Base-by-base conservation (phyloP, 208 protist genomes). In the Sergeia podlipaevii region DNA sequence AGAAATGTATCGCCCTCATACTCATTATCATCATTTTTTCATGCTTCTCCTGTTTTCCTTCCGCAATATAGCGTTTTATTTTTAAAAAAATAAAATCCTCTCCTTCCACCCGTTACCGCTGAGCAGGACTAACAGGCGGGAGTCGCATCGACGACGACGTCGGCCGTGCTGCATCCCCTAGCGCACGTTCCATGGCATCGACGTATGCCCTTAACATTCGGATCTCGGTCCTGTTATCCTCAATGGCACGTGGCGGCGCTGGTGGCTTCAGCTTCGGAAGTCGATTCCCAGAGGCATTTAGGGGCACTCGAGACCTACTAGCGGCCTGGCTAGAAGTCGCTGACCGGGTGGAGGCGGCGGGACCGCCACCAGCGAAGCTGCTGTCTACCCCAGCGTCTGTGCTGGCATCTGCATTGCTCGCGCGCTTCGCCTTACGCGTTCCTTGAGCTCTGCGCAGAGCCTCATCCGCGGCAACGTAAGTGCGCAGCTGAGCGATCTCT, bases 401-500 rank as follows among this genome's bases (percentile, higher is more conserved):
- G 43, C 43, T 48, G 43, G 26, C n/a, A 8, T 21, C 18, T 0
- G 43, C 43, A 18, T 21, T 29, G 43, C 37, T 3, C 34, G 21
- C 20, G 38, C 33, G 17, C 46, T 42, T 55, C 18, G 29, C 44
- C 18, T 20, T 39, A 8, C 23, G n/a, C 10, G 37, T 27, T 43
- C 50, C 28, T 23, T 66, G 23, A 32, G 33, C 45, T 4, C 59
- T 24, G 47, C 57, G 56, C 11, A 65, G 61, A 0, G 63, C 65
- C 8, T 84, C 77, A 24, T 92, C 88, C 8, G 81, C 65, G 6
- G 77, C 73, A 6, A 85, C 69, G 11, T 74, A 64, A 4, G 76
- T 80, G 24, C 84, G 77, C 39, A 96, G 65, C 11, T 81, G 51
- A 27, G 85, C 72, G 33, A 98, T 87, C 54, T 97, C 95, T 13